Evolutionary conservation across 2,329 filamentous ascomycete genomes (phyloP), one percentile per base, ranked within the genome.

Genomic region (Madurella mycetomatis): DNA sequence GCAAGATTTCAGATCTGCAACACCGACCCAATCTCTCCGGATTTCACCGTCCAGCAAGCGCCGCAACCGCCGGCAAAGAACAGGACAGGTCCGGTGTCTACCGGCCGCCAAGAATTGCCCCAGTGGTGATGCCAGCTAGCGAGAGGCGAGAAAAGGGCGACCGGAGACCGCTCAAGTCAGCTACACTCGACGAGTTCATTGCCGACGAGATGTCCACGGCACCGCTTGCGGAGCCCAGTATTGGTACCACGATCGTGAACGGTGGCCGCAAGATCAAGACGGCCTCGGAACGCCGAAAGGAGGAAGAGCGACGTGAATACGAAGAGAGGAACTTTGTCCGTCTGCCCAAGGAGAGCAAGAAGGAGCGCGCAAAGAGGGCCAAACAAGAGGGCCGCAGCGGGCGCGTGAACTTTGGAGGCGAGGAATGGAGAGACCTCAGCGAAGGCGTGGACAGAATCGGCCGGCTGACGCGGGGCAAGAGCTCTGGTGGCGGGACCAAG

Each of bases 281-380:
- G 5, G 82, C 85, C 13, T 78, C 83, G 34, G 87, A 96, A 68
- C 82, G 88, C 53, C 84, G 84, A 59, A 83, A 84, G 41, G 92
- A 97, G 69, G 81, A 81, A 1, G 92, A 96, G 73, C 79, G 88
- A 52, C 81, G 81, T 55, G 83, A 88, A 46, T 99, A 96, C 73
- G 94, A 99, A 76, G 94, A 99, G 73, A 81, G 78, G 62, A 95
- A 99, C 74, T 92, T 96, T 66, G 84, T 90, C 15, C 88, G 94
- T 62, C 76, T 99, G 64, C 91, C 92, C 12, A 86, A 85, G 65
- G 83, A 88, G 70, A 88, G 84, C 73, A 97, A 96, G 79, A 96
- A 95, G 74, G 91, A 96, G 5, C 75, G 77, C 55, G 80, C 83
- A 46, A 86, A 88, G 75, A 84, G 81, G 69, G 72, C 70, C 42